These are phyloP conservation scores for Gymnopilus dilepis DNA, from an alignment of 768 basidiomycete genomes.

Conservation along the genomic window DNA sequence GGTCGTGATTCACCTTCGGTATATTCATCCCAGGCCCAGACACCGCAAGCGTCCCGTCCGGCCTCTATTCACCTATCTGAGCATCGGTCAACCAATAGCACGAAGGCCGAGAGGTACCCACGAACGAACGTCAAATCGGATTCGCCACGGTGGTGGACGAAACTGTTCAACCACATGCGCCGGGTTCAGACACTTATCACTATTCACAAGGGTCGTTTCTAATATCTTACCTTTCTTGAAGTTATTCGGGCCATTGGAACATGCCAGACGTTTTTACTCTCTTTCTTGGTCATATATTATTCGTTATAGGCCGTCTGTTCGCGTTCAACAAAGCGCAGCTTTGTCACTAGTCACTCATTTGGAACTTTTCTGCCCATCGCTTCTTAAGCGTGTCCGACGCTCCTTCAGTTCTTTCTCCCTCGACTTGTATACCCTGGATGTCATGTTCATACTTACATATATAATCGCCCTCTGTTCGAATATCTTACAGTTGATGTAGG, in stretches of 20 bases:
- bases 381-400: background rate
- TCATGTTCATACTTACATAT: background rate
- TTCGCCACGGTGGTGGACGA: slow-evolving; percentile 37
- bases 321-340: background rate
- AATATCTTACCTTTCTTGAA: background rate
- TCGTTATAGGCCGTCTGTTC: background rate
- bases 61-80: slow-evolving; percentile 30
- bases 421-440: background rate
- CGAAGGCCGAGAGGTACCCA: slow-evolving; percentile 25
- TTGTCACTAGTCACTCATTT: slow-evolving; percentile 4
- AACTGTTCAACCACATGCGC: slow-evolving; percentile 32
- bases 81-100: slow-evolving; percentile 30
- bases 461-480: background rate
- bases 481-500: background rate
- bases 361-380: background rate
- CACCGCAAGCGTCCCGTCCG: slow-evolving; percentile 34
- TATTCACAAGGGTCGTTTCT: slow-evolving; percentile 26
- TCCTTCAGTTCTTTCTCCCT: slow-evolving; percentile 1
- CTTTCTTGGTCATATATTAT: slow-evolving; percentile 6
- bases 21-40: slow-evolving; percentile 41
- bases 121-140: slow-evolving; percentile 22
- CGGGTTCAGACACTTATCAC: slow-evolving; percentile 32
- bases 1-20: slow-evolving; percentile 45
- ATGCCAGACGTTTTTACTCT: background rate
- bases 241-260: background rate